Evolutionary conservation across 805 yeast species (phyloP), one percentile per base, ranked within the genome.

Genomic region (Metschnikowia kofuensis): DNA sequence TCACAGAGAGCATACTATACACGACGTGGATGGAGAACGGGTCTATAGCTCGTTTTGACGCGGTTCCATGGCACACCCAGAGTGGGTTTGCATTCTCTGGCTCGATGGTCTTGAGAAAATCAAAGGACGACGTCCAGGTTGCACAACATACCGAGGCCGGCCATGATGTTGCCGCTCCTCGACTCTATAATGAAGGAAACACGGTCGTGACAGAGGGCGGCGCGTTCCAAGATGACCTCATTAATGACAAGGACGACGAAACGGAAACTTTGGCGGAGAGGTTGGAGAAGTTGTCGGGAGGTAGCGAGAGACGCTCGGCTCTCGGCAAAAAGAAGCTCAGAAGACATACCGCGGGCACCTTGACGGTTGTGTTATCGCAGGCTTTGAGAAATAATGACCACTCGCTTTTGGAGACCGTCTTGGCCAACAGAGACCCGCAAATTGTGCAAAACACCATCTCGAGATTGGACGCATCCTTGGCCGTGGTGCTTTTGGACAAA

Each of bases 361-460:
- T 91, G 51, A 82, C 96, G 1, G 83, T 87, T 1, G 81, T 94
- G n/a, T 74, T 94, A 40, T 75, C 91, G 12, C 99, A 94, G 70
- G 92, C 99, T 0, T 75, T 94, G 53, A 84, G 82, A 59, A 84
- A 95, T 16, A 88, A 87, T 60, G 99, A 94, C 64, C 90, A 84
- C 59, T 72, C 94, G 9, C 73, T 94, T 48, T 75, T 94, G 53
- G 98, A 94, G 65, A 82, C 89, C 2, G 96, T 96, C 11, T 75
- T 94, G 54, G 67, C 68, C 50, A 79, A 79, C 56, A 71, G 74
- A 42, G 84, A 80, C 55, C 78, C 79, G 42, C 63, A 60, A 7
- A 68, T 78, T 8, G 77, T 80, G 40, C 76, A 75, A 55, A 72
- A 73, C 47, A 80, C 85, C 7, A 72, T 80, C 40, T 53, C 74